phyloP scores from a whole-genome alignment of 2,329 filamentous ascomycete genomes.

The Pleurostoma richardsiae region DNA sequence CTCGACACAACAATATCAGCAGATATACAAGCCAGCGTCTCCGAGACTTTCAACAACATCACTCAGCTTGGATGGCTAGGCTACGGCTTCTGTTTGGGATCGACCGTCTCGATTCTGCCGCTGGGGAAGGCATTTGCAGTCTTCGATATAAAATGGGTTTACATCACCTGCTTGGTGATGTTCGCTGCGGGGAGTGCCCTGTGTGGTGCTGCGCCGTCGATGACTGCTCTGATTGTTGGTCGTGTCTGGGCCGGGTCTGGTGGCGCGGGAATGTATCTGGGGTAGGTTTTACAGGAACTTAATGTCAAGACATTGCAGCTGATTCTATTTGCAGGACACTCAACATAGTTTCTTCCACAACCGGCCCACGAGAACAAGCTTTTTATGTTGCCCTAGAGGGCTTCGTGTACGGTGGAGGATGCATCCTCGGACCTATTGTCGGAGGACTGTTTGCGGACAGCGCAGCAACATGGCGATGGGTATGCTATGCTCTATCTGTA shows the following conservation, averaged over 20 bases:
- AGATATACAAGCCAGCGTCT: conserved; percentile 33
- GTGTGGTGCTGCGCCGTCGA: not conserved
- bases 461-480: conserved; percentile 4
- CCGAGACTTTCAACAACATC: conserved; percentile 26
- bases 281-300: not conserved
- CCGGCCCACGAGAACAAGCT: not conserved
- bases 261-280: conserved; percentile 1
- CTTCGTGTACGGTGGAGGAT: not conserved
- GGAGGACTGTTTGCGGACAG: conserved; percentile 3
- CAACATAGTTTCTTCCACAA: not conserved
- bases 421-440: conserved; percentile 1
- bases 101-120: conserved; percentile 5
- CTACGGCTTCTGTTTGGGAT: conserved; percentile 26
- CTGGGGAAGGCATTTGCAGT: not conserved
- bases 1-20: conserved; percentile 38
- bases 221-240: conserved; percentile 1
- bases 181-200: conserved; percentile 1
- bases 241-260: conserved; percentile 2
- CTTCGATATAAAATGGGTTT: conserved; percentile 3
- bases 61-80: conserved; percentile 34
- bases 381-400: not conserved
- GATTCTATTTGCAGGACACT: not conserved
- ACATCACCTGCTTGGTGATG: not conserved
- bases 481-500: not conserved
- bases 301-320: not conserved